A percentile compares a stretch with the other conserved stretches of the same genome.
phyloP scores from a whole-genome alignment of 495 filamentous ascomycete genomes.

The Staphylotrichum longicolle region DNA sequence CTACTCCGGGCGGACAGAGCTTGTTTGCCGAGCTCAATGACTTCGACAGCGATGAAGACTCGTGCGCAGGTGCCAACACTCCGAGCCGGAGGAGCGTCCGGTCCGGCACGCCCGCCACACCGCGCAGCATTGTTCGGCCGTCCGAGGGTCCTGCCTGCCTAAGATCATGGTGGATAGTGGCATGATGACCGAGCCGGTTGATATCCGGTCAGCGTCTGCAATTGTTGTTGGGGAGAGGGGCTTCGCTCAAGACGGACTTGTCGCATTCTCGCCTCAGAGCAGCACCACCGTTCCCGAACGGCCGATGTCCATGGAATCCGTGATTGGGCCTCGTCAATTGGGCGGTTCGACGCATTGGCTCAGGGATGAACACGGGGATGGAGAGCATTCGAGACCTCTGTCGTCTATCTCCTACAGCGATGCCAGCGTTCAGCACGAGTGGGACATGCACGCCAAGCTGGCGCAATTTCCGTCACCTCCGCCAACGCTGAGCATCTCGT shows the following conservation, averaged over 20 bases:
- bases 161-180: slow-evolving; percentile 72
- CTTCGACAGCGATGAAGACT: slow-evolving; percentile 65
- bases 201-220: slow-evolving; percentile 21
- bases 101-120: slow-evolving; percentile 38
- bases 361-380: slow-evolving; percentile 29
- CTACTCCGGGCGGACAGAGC: slow-evolving; percentile 62
- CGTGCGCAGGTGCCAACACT: slow-evolving; percentile 38
- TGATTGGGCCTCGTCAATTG: slow-evolving; percentile 30
- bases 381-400: slow-evolving; percentile 25
- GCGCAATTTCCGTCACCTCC: slow-evolving; percentile 46
- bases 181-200: slow-evolving; percentile 82
- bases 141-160: slow-evolving; percentile 53
- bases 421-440: slow-evolving; percentile 40
- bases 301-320: slow-evolving; percentile 42
- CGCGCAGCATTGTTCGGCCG: slow-evolving; percentile 34
- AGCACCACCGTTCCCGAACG: slow-evolving; percentile 25
- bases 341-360: slow-evolving; percentile 33
- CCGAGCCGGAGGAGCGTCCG: slow-evolving; percentile 48
- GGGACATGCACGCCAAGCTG: slow-evolving; percentile 45
- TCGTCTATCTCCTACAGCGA: slow-evolving; percentile 42
- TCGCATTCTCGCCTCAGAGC: slow-evolving; percentile 20
- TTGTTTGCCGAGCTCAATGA: slow-evolving; percentile 87
- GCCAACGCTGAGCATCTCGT: slow-evolving; percentile 29
- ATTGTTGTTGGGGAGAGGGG: background rate
- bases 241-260: slow-evolving; percentile 8